Evolutionary conservation across 495 filamentous ascomycete species (phyloP).

Genomic region (Hapsidospora chrysogenum): DNA sequence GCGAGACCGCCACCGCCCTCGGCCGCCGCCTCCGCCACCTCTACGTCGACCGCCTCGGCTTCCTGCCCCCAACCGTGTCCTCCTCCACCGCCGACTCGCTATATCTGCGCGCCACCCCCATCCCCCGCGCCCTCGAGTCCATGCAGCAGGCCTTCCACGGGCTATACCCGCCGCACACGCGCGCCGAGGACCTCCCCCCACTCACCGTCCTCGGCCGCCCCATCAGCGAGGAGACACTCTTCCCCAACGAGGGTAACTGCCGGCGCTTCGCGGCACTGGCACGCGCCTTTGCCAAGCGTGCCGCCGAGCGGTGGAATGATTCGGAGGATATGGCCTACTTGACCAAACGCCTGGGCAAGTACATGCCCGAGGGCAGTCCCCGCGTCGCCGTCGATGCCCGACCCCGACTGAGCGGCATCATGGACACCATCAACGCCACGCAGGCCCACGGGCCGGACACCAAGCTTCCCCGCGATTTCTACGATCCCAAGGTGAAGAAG

Average conservation of each 20-base stretch:
- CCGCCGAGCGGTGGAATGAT: constrained; percentile 69
- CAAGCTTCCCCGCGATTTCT: constrained; percentile 68
- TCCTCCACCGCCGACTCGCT: constrained; percentile 44
- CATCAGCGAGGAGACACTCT: constrained; percentile 73
- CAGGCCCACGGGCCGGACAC: constrained; percentile 71
- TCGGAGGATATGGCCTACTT: constrained; percentile 73
- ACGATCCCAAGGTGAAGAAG: constrained; percentile 51
- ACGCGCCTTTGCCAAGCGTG: constrained; percentile 62
- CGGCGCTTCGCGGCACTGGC: constrained; percentile 67
- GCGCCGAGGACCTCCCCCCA: constrained; percentile 39
- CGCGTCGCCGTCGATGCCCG: constrained; percentile 68
- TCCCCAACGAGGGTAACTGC: constrained; percentile 79
- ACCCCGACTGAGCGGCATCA: constrained; percentile 73
- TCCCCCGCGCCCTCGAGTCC: constrained; percentile 73
- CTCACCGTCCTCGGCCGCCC: constrained; percentile 61
- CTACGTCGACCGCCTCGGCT: constrained; percentile 77
- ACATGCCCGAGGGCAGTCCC: constrained; percentile 55
- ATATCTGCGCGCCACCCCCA: constrained; percentile 72
- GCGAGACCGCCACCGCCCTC: constrained; percentile 67
- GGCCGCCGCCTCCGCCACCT: constrained; percentile 64
- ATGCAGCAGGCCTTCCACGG: constrained; percentile 82
- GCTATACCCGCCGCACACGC: constrained; percentile 63
- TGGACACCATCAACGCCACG: constrained; percentile 85
- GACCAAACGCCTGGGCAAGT: constrained; percentile 58
- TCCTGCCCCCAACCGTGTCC: constrained; percentile 54